Percentiles rank a stretch among this genome's conserved stretches.
These are phyloP conservation scores for Picochlorum sp. DNA, from an alignment of 139 green algal genomes.

Conservation along the genomic window DNA sequence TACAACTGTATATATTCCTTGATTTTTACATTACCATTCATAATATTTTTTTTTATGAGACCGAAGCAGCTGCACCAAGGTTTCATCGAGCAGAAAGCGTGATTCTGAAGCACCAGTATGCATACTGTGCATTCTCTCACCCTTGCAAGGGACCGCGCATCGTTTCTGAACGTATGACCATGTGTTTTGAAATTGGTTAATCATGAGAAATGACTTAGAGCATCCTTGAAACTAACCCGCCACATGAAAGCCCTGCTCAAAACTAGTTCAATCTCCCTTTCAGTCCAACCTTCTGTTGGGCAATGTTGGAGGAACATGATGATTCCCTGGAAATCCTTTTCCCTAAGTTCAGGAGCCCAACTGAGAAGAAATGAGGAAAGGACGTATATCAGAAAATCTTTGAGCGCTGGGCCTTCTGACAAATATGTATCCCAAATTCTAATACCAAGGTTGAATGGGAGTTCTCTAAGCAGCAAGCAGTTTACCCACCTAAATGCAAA, in stretches of 20 bases:
- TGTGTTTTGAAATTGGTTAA: no score
- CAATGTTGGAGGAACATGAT: conserved; percentile 47
- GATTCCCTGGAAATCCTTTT: conserved; percentile 60
- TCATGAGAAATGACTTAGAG: conserved; percentile 55
- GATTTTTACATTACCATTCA: no score
- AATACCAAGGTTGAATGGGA: conserved; percentile 67
- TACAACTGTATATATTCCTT: no score
- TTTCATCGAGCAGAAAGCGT: no score
- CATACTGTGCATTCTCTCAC: no score
- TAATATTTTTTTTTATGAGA: no score
- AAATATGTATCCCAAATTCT: conserved; percentile 94
- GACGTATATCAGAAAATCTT: conserved; percentile 75
- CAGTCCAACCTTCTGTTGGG: conserved; percentile 62
- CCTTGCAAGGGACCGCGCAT: no score
- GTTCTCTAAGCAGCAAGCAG: conserved; percentile 85
- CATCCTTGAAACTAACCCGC: conserved; percentile 60
- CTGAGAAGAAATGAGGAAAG: conserved; percentile 65
- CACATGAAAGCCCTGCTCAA: conserved; percentile 76
- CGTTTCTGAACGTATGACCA: no score
- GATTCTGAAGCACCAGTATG: no score
- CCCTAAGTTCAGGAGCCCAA: conserved; percentile 51
- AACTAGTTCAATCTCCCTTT: conserved; percentile 73
- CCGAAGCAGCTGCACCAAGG: no score
- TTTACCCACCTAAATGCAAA: conserved; percentile 99
- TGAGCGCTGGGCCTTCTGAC: conserved; percentile 57